Base-by-base conservation (phyloP, 1,284 basidiomycete genomes). In the Pholiota adiposa region DNA sequence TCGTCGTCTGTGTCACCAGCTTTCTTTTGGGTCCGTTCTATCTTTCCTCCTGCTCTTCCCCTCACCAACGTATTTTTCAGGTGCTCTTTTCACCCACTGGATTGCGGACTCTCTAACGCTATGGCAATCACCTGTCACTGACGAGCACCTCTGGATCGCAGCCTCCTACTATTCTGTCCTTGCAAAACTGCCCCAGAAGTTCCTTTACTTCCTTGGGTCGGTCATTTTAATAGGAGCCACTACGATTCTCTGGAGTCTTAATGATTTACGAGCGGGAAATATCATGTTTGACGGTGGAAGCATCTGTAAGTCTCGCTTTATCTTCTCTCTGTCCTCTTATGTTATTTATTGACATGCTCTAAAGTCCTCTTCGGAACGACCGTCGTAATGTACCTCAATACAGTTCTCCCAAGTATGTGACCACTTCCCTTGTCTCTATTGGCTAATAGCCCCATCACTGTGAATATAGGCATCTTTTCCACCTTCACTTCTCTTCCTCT, bases 241-340 rank as follows among this genome's bases (percentile, higher is more conserved):
- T 23, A 88, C 87, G 44, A 84, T 93, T 57, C 76, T 91, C 18
- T 90, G 87, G 87, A 92, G 89, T 71, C 77, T 93, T 63, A 78
- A 83, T 25, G 90, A 93, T 64, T 85, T 89, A 7, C 76, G 85
- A 65, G 92, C 91, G 1, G 89, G 85, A 36, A 93, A 93, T 72
- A 77, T 93, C 68, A 93, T 93, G 91, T 93, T 93, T 69, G 91
- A 93, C 67, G 91, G 91, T 21, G 92, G 87, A 44, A 92, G 91
- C 71, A 87, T 92, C 67, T 90, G 91, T 93, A 64, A 72, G 89
- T 29, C n/a, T 41, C 51, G 18, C 53, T 21, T 31, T 54, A 36
- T 43, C 33, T 51, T 56, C 52, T 56, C 58, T 43, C 3, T 36
- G 38, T 40, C 38, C 19, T 56, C 51, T 51, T 53, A 29, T 50